A percentile compares a stretch with the other conserved stretches of the same genome.
These are phyloP conservation scores for Hyaloperonospora arabidopsidis DNA, from an alignment of 352 stramenopile species.

Conservation along the genomic window DNA sequence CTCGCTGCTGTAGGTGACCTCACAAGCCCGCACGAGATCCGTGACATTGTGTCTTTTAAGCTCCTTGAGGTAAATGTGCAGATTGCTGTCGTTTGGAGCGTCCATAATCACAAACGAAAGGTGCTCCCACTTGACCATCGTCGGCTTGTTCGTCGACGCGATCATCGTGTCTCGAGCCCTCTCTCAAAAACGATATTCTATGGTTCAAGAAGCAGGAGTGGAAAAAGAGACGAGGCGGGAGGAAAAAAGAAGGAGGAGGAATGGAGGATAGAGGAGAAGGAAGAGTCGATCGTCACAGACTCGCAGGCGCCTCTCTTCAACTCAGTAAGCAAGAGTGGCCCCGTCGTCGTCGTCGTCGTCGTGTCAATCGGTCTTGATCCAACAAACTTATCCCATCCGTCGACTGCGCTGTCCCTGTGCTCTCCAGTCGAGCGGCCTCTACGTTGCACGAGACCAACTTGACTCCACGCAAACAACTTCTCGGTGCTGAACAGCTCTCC, in stretches of 20 bases:
- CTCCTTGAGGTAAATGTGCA: constrained; percentile 96
- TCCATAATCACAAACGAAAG: constrained; percentile 98
- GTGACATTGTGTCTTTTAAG: constrained; percentile 94
- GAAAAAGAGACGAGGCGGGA: neutral
- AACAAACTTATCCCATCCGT: constrained; percentile 49
- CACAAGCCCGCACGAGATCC: constrained; percentile 92
- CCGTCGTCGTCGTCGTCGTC: constrained; percentile 11
- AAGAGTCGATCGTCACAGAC: neutral
- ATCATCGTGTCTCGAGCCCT: constrained; percentile 53
- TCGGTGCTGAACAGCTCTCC: constrained; percentile 25
- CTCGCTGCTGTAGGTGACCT: constrained; percentile 89
- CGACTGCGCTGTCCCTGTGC: constrained; percentile 19
- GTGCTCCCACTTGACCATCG: constrained; percentile 81
- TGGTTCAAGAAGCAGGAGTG: constrained; percentile 7
- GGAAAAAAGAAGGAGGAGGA: too few relatives aligned
- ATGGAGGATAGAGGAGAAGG: too few relatives aligned
- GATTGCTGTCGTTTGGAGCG: constrained; percentile 91
- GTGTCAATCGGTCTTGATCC: constrained; percentile 24
- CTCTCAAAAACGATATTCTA: too few relatives aligned
- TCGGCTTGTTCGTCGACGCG: constrained; percentile 79
- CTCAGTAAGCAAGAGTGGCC: constrained; percentile 11
- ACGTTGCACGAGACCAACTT: constrained; percentile 3
- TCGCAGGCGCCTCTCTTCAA: constrained; percentile 12
- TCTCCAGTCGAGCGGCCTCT: constrained; percentile 11
- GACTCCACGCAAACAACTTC: constrained; percentile 20